Evolutionary conservation across 495 filamentous ascomycete genomes (phyloP).

Genomic region (Neurospora africana): DNA sequence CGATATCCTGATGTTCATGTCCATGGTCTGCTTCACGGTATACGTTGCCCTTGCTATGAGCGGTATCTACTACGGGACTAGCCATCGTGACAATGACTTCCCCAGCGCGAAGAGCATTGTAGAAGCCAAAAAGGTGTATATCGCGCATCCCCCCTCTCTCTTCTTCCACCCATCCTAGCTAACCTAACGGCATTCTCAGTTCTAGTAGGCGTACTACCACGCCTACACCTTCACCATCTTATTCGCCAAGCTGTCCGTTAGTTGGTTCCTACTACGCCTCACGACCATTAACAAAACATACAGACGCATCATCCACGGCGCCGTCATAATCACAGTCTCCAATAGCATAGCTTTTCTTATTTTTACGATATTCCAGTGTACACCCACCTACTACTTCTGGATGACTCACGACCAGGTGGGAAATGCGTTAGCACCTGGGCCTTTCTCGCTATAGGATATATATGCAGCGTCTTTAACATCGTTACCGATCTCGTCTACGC

Average conservation of each 20-base stretch:
- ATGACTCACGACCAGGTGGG: slow-evolving; percentile 1
- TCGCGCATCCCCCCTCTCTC: neutral
- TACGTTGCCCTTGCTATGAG: slow-evolving; percentile 7
- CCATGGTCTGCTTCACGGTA: slow-evolving; percentile 3
- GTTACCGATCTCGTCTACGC: slow-evolving; percentile 24
- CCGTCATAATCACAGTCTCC: slow-evolving; percentile 5
- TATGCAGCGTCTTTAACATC: slow-evolving; percentile 16
- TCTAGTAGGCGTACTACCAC: slow-evolving; percentile 14
- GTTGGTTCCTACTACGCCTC: slow-evolving; percentile 22
- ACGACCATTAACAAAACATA: slow-evolving; percentile 7
- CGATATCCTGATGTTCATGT: slow-evolving; percentile 9
- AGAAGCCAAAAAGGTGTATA: slow-evolving; percentile 5
- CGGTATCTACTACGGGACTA: slow-evolving; percentile 6
- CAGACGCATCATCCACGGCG: slow-evolving; percentile 14
- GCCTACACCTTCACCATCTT: slow-evolving; percentile 9
- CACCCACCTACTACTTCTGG: slow-evolving; percentile 19
- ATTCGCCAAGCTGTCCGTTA: slow-evolving; percentile 20
- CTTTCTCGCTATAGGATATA: slow-evolving; percentile 15
- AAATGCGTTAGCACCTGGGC: slow-evolving; percentile 15
- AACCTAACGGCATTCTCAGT: slow-evolving; percentile 2
- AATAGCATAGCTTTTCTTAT: slow-evolving; percentile 9
- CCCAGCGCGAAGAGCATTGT: neutral
- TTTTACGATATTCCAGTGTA: slow-evolving; percentile 18
- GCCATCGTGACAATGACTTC: neutral
- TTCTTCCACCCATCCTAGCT: neutral